Base-by-base conservation (phyloP, 495 filamentous ascomycete genomes). In the Extremus antarcticus region DNA sequence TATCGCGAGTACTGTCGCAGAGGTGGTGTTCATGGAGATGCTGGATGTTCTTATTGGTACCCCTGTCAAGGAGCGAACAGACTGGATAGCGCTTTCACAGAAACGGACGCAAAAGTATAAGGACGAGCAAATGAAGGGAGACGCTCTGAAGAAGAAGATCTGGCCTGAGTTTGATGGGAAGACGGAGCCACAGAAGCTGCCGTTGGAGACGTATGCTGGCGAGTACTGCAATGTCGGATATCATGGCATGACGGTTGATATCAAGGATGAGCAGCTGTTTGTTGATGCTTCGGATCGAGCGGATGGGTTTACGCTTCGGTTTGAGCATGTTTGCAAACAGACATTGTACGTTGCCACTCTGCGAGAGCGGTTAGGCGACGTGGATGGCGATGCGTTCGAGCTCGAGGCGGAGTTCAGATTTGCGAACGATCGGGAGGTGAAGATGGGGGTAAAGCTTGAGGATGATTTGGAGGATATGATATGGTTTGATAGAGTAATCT, bases 251-350 rank as follows among this genome's bases (percentile, higher is more conserved):
- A 21, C 8, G 22, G 40, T 58, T 8, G 22, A 54, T 22, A 54
- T 54, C 40, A 58, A 53, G 50, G 51, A 54, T 13, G 24, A 54
- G 13, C 13, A 49, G 35, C 35, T 54, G 16, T 58, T 54, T 40
- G 25, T 58, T 15, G 50, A 58, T 49, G 45, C 51, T 16, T 9
- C 50, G n/a, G 56, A 58, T 22, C 38, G 56, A n/a, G 47, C 56
- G 15, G 45, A 56, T 21, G 56, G 41, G 19, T 58, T 53, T 22
- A 23, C 23, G 22, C 24, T 58, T 20, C 24, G 17, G n/a, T 58
- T 58, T 39, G 56, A 58, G 32, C 56, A 58, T 49, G 25, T 58
- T 13, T 54, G 56, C 39, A 51, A 49, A 8, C 50, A 54, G 43
- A 58, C 50, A 9, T 54, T 56, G 24, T 58, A 53, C 35, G 29